Evolutionary conservation across 805 yeast species (phyloP).

Genomic region (Kazachstania viticola): DNA sequence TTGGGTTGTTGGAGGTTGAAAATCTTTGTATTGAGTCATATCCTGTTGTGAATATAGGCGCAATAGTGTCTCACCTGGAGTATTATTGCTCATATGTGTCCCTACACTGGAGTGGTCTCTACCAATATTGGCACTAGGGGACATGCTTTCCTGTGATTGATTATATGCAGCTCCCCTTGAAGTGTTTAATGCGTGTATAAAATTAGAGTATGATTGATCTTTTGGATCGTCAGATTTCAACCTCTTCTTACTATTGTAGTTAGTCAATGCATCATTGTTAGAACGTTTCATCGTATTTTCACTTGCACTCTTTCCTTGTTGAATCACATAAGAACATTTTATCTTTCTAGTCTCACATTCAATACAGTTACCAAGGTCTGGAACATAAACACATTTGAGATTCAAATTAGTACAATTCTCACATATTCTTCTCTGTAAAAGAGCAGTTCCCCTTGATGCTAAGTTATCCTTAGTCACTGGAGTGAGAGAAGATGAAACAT

Average conservation of each 20-base stretch:
- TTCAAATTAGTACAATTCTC: slow-evolving; percentile 72
- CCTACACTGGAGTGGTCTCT: neutral
- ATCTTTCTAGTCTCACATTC: slow-evolving; percentile 67
- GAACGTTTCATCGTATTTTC: neutral
- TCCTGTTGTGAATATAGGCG: slow-evolving; percentile 3
- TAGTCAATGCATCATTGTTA: neutral
- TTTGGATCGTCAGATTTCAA: slow-evolving; percentile 9
- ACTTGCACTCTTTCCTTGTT: neutral
- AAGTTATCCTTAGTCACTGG: no score
- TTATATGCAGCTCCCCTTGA: slow-evolving; percentile 1
- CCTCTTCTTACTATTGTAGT: slow-evolving; percentile 5
- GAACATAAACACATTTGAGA: slow-evolving; percentile 62
- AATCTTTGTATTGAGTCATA: slow-evolving; percentile 6
- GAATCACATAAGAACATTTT: slow-evolving; percentile 55
- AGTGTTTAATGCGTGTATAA: slow-evolving; percentile 15
- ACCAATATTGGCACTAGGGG: neutral
- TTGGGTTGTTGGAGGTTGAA: neutral
- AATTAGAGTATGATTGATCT: slow-evolving; percentile 12
- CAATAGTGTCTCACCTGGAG: neutral
- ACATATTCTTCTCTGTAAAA: no score
- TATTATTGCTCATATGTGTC: neutral
- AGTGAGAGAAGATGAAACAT: no score
- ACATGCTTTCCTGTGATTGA: neutral
- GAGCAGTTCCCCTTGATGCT: no score
- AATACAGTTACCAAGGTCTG: slow-evolving; percentile 53